Evolutionary conservation across 1,284 basidiomycete species (phyloP).

Genomic region (Puccinia coronata): DNA sequence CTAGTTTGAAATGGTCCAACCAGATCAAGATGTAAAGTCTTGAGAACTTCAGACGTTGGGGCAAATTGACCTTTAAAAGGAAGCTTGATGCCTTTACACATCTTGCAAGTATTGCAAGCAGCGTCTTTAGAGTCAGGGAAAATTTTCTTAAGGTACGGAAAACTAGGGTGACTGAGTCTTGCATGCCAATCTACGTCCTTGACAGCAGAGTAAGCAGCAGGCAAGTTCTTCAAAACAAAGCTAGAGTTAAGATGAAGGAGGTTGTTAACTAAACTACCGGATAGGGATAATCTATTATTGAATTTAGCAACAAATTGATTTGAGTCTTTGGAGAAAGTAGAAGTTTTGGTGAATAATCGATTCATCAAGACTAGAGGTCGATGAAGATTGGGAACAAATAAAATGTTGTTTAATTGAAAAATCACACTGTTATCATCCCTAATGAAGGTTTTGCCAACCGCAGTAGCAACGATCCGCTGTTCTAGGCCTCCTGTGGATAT

Average conservation of each 20-base stretch:
- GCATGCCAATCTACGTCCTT: background rate
- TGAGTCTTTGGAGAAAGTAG: background rate
- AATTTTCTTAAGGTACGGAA: background rate
- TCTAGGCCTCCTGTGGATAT: background rate
- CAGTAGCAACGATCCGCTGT: background rate
- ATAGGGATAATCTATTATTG: background rate
- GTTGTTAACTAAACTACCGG: background rate
- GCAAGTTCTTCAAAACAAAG: background rate
- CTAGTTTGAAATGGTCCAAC: background rate
- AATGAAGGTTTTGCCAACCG: background rate
- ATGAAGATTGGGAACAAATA: background rate
- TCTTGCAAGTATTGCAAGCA: background rate
- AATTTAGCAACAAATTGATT: no score
- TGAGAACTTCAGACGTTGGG: background rate
- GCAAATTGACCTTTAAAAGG: background rate
- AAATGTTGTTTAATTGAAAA: background rate
- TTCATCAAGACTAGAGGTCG: background rate
- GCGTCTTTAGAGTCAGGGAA: background rate
- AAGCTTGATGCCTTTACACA: background rate
- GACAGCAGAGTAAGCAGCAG: background rate
- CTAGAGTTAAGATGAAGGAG: no score
- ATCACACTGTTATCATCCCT: background rate
- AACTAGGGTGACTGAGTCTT: background rate
- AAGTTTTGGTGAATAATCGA: background rate
- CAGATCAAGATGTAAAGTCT: constrained; percentile 1